These are phyloP conservation scores for Penicillium italicum DNA, from an alignment of 2,329 filamentous ascomycete genomes.

Conservation along the genomic window DNA sequence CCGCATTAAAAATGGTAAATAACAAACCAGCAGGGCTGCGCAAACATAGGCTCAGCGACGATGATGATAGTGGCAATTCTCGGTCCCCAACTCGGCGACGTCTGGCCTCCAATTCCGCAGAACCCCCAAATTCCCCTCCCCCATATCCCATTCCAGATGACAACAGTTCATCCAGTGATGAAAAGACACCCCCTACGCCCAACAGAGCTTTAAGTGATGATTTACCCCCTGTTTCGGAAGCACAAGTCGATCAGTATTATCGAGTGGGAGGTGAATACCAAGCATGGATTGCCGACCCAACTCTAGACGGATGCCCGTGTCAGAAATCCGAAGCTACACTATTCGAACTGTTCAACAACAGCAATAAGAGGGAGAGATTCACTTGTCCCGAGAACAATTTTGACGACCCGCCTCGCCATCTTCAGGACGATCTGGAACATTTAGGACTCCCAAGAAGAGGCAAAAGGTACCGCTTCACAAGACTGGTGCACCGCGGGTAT, in stretches of 20 bases:
- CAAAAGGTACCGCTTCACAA: neutral
- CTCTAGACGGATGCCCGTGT: neutral
- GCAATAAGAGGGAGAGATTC: neutral
- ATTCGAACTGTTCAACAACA: neutral
- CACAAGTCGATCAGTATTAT: neutral
- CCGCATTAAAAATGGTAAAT: neutral
- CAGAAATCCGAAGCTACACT: neutral
- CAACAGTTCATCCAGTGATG: neutral
- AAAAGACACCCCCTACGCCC: fast-evolving
- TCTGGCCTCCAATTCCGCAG: neutral
- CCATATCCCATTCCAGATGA: neutral
- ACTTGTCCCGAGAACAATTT: neutral
- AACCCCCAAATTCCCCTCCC: neutral
- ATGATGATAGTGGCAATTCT: neutral
- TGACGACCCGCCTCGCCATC: neutral
- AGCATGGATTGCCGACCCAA: neutral
- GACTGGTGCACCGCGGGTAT: neutral
- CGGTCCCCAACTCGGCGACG: neutral
- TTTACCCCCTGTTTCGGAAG: neutral
- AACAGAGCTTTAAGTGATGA: fast-evolving
- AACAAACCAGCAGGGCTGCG: too few relatives aligned
- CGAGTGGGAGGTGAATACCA: neutral
- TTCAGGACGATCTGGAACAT: neutral
- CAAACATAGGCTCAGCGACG: neutral
- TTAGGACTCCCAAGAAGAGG: neutral